Conservation (phyloP, 2,329 filamentous ascomycete genomes). For the Endoconidiophora laricicola region DNA sequence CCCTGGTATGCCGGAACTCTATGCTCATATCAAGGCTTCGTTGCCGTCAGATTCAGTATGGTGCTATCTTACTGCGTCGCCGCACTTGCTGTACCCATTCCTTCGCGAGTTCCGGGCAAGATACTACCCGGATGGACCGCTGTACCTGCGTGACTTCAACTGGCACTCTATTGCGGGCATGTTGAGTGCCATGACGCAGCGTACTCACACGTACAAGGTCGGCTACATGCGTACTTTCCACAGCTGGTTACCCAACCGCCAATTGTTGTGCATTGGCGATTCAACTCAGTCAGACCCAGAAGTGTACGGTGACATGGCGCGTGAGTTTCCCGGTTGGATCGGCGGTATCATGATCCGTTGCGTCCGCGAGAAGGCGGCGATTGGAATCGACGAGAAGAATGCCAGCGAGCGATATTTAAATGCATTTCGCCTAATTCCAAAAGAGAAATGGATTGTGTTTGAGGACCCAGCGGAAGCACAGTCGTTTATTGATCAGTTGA, state of each 20-base stretch:
- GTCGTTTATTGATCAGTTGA: constrained; percentile 4
- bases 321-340: constrained; percentile 58
- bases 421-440: constrained; percentile 63
- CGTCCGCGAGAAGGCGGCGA: constrained; percentile 53
- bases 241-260: constrained; percentile 58
- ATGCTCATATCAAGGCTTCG: constrained; percentile 43
- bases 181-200: constrained; percentile 59
- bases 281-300: constrained; percentile 86
- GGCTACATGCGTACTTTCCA: constrained; percentile 64
- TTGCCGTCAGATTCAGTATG: constrained; percentile 49
- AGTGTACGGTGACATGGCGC: constrained; percentile 64
- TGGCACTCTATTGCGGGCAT: constrained; percentile 76
- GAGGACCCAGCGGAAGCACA: constrained; percentile 39
- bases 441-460: constrained; percentile 64
- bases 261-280: constrained; percentile 75
- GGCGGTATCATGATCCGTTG: constrained; percentile 72
- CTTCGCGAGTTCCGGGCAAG: constrained; percentile 54
- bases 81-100: constrained; percentile 88
- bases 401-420: constrained; percentile 60
- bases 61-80: constrained; percentile 88
- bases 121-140: constrained; percentile 59
- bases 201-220: constrained; percentile 75
- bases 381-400: constrained; percentile 58
- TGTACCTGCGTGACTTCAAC: constrained; percentile 69
- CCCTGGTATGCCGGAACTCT: constrained; percentile 71